Evolutionary conservation across 2,329 filamentous ascomycete species (phyloP), one percentile per base, ranked within the genome.

Genomic region (Leptographium galeiforme): DNA sequence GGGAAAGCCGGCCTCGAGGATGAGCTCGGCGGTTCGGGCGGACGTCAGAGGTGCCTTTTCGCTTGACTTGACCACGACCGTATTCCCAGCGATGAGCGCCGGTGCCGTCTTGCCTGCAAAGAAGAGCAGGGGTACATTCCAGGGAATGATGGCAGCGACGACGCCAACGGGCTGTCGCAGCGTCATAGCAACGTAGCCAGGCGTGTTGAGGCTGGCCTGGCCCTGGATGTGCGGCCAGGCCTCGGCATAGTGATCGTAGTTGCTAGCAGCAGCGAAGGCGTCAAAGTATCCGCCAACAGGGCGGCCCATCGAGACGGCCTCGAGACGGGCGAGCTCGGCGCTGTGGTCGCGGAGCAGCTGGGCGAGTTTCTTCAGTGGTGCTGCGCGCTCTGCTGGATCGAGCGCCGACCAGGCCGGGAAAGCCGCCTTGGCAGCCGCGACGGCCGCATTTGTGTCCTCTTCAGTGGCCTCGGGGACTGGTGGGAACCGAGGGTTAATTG

Each of bases 81-180:
- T 76, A 64, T 79, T 79, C 57, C 77, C 77, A 54, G 73, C 70
- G n/a, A 76, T 75, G 32, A 79, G 59, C 14, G 76, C 77, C 38
- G 83, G 82, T 34, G 80, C 83, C 14, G 85, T 71, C 61, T 86
- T 85, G 80, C 79, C 82, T 2, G 76, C 76, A 19, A 81, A 79
- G 77, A 85, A 85, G 1, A 72, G 70, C 1, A 85, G 68, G 6
- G 82, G 81, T 57, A 79, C 84, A 61, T 86, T 85, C 81, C 77
- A 82, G 0, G 78, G 78, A 50, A 80, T 77, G 52, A 82, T 82
- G n/a, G 67, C 68, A 2, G 69, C 77, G 0, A 70, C 72, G 2
- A 78, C 74, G n/a, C 75, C 75, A 44, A 68, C 71, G 0, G 75
- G 76, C 61, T 78, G 72, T 14, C 70, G 68, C 0, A 74, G 59